Evolutionary conservation across 148 eudicot species (phyloP).

Genomic region (Oxyria digyna): DNA sequence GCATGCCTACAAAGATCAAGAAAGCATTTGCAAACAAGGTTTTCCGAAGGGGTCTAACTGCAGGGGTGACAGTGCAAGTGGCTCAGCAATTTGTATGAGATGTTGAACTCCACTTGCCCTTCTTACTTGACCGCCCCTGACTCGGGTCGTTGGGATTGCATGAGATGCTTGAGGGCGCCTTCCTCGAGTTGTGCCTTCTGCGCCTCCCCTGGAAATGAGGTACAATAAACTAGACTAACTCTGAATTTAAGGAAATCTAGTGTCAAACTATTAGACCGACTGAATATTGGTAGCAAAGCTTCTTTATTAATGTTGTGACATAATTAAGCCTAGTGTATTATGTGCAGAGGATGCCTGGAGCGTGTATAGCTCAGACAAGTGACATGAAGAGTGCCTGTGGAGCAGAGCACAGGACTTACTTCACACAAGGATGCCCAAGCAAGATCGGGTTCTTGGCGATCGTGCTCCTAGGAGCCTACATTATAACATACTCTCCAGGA

Average conservation of each 20-base stretch:
- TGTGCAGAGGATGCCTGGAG: constrained; percentile 48
- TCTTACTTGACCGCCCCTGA: constrained; percentile 21
- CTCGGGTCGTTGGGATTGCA: constrained; percentile 47
- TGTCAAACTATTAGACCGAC: no score
- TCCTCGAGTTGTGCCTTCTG: constrained; percentile 53
- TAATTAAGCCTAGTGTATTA: no score
- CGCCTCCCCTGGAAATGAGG: constrained; percentile 33
- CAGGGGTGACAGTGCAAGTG: constrained; percentile 69
- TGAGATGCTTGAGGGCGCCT: constrained; percentile 44
- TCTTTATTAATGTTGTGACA: no score
- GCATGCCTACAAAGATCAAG: constrained; percentile 27
- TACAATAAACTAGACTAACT: constrained; percentile 5
- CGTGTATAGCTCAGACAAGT: constrained; percentile 38
- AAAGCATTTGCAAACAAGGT: constrained; percentile 39
- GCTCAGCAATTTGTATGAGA: constrained; percentile 52
- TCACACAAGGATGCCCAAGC: constrained; percentile 74
- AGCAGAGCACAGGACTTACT: constrained; percentile 42
- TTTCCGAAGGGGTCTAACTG: constrained; percentile 64
- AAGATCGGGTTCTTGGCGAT: constrained; percentile 57
- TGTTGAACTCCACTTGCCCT: constrained; percentile 62
- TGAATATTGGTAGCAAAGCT: no score
- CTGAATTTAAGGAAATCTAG: no score
- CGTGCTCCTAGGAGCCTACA: constrained; percentile 50
- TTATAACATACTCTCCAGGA: constrained; percentile 65
- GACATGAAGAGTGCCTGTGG: constrained; percentile 29